These are phyloP conservation scores for Cyclocybe aegerita DNA, from an alignment of 768 basidiomycete genomes.

Conservation along the genomic window DNA sequence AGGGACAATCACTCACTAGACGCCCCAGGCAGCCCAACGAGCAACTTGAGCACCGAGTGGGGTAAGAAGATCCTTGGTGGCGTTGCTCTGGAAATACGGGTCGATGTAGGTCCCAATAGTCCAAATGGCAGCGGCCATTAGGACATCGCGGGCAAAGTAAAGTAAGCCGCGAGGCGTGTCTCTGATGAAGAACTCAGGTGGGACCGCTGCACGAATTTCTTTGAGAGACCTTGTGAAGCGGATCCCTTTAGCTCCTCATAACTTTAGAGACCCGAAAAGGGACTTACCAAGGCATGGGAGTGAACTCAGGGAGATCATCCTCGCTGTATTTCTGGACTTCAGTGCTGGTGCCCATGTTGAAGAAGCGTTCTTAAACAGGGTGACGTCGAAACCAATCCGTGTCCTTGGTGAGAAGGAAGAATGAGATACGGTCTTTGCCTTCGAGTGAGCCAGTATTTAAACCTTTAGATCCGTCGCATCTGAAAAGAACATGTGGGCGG, in stretches of 20 bases:
- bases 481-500: background rate
- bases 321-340: constrained; percentile 31
- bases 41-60: constrained; percentile 34
- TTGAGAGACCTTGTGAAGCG: constrained; percentile 38
- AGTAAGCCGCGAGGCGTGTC: constrained; percentile 37
- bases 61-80: constrained; percentile 23
- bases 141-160: constrained; percentile 45
- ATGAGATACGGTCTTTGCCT: background rate
- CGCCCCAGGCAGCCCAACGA: constrained; percentile 44
- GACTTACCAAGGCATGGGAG: constrained; percentile 47
- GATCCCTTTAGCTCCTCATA: background rate
- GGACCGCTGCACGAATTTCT: constrained; percentile 51
- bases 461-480: background rate
- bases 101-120: constrained; percentile 43
- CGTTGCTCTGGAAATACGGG: constrained; percentile 32
- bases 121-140: constrained; percentile 43
- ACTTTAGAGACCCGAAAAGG: background rate
- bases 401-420: constrained; percentile 4
- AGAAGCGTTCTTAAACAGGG: constrained; percentile 11
- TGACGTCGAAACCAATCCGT: constrained; percentile 1
- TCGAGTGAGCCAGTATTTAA: constrained; percentile 13
- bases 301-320: constrained; percentile 39
- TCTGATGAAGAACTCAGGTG: constrained; percentile 43
- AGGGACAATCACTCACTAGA: constrained; percentile 37
- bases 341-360: constrained; percentile 20